These are phyloP conservation scores for Tubosaeta brunneosetosa DNA, from an alignment of 768 basidiomycete species.

Conservation along the genomic window DNA sequence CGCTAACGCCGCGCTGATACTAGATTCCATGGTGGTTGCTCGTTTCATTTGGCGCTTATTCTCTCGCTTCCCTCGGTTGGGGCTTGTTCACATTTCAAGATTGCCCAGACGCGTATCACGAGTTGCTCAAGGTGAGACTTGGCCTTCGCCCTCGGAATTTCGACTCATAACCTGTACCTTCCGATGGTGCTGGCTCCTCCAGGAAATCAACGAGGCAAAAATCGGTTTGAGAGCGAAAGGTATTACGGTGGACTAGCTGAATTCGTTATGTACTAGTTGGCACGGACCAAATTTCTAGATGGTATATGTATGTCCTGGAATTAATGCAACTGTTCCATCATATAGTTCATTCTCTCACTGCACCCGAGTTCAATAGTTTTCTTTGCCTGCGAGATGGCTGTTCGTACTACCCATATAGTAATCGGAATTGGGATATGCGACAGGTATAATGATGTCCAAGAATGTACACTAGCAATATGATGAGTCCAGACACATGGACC, in stretches of 20 bases:
- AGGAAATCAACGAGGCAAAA: constrained; percentile 62
- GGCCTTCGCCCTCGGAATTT: too few relatives aligned
- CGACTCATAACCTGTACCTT: background rate
- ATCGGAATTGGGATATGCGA: too few relatives aligned
- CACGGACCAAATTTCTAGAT: background rate
- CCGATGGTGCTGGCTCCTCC: background rate
- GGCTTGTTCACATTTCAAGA: constrained; percentile 71
- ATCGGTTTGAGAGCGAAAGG: constrained; percentile 55
- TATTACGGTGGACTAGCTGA: constrained; percentile 50
- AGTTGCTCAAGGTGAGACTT: constrained; percentile 50
- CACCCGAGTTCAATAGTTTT: too few relatives aligned
- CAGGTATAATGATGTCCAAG: background rate
- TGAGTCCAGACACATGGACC: background rate
- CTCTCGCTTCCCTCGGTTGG: constrained; percentile 71
- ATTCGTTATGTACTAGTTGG: background rate
- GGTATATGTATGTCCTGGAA: background rate
- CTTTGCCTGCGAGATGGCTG: too few relatives aligned
- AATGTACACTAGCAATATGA: background rate
- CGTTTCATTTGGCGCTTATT: constrained; percentile 75
- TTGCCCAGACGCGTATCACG: constrained; percentile 74
- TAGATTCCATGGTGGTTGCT: constrained; percentile 83
- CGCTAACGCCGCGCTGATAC: background rate
- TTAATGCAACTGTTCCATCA: background rate
- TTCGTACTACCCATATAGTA: too few relatives aligned
- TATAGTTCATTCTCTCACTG: too few relatives aligned